These are phyloP conservation scores for Lagerstroemia speciosa DNA, from an alignment of 345 rosid species.

Conservation along the genomic window DNA sequence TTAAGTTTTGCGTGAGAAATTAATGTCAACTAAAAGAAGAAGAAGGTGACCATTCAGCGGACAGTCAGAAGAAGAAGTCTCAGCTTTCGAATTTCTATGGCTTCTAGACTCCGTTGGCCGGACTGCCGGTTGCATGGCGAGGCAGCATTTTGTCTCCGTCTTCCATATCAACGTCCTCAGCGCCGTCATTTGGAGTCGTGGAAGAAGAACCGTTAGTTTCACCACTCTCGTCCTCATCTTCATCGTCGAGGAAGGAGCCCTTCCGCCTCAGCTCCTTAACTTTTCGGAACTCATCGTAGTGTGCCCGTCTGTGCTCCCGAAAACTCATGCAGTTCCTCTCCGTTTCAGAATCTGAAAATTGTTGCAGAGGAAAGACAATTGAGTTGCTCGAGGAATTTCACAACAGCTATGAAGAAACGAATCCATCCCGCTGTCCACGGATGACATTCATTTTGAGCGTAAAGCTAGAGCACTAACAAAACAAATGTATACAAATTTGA, in stretches of 20 bases:
- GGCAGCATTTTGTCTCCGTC: constrained; percentile 14
- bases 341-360: constrained; percentile 29
- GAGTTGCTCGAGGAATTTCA: too few relatives aligned
- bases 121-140: not conserved
- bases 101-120: not conserved
- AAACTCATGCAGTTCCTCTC: constrained; percentile 38
- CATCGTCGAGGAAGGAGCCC: constrained; percentile 58
- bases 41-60: not conserved
- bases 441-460: too few relatives aligned
- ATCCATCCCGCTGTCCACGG: too few relatives aligned
- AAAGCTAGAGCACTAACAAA: too few relatives aligned
- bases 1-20: not conserved
- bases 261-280: constrained; percentile 65
- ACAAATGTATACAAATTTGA: too few relatives aligned
- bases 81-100: not conserved
- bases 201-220: constrained; percentile 20
- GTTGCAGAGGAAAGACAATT: not conserved
- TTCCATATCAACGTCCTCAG: constrained; percentile 31
- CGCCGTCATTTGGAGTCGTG: constrained; percentile 25
- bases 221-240: constrained; percentile 28
- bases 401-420: too few relatives aligned
- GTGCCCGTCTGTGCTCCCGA: constrained; percentile 70
- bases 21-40: not conserved
- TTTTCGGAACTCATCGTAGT: constrained; percentile 76
- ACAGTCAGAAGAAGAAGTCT: not conserved